Conservation (phyloP, 306 rosid species). For the Leucaena leucocephala region DNA sequence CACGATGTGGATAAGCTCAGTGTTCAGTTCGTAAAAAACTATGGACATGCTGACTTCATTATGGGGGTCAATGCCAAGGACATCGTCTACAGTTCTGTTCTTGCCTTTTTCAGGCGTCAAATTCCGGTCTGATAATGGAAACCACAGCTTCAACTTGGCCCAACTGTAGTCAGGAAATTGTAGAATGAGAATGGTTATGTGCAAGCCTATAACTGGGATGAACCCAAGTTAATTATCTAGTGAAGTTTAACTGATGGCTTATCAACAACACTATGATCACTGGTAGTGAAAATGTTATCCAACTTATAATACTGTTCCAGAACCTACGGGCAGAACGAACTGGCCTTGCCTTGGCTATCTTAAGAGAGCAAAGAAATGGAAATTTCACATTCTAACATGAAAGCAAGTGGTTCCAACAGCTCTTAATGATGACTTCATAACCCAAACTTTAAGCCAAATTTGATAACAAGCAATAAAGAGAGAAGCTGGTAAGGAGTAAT, state of each 20-base stretch:
- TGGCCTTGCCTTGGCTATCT: too few relatives aligned
- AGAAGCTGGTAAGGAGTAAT: too few relatives aligned
- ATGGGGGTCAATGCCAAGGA: conserved; percentile 82
- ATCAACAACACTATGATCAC: not conserved
- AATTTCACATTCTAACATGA: too few relatives aligned
- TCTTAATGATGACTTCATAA: too few relatives aligned
- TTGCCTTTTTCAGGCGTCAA: conserved; percentile 64
- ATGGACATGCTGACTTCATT: conserved; percentile 77
- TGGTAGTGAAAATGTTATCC: not conserved
- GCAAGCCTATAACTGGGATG: too few relatives aligned
- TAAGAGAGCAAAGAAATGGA: too few relatives aligned
- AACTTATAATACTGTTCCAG: too few relatives aligned
- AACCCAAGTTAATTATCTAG: too few relatives aligned
- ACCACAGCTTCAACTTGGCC: not conserved
- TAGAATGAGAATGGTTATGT: not conserved
- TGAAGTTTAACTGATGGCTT: not conserved
- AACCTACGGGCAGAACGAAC: too few relatives aligned
- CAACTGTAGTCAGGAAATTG: not conserved
- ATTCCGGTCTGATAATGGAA: conserved; percentile 27
- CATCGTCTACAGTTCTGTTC: conserved; percentile 53
- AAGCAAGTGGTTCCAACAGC: too few relatives aligned
- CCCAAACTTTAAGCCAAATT: not conserved
- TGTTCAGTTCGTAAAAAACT: conserved; percentile 62
- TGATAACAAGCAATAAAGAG: not conserved
- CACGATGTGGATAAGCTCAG: conserved; percentile 69